phyloP scores from a whole-genome alignment of 2,329 filamentous ascomycete species.

The Grosmannia serpens region DNA sequence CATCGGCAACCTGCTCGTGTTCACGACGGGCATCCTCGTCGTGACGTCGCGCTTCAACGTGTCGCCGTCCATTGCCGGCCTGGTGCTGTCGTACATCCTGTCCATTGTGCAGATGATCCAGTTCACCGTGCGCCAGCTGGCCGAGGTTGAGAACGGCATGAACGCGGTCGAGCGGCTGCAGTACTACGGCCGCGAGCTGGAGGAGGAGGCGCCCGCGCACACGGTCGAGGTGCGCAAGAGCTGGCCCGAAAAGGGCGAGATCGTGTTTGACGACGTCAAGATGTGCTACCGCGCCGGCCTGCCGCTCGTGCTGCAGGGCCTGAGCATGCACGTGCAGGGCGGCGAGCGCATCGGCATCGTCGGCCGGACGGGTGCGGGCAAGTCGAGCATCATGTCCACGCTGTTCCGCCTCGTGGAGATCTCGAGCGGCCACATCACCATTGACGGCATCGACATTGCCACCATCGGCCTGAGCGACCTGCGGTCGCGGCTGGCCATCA shows the following conservation, averaged over 20 bases:
- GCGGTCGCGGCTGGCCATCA: constrained; percentile 66
- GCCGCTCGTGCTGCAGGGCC: constrained; percentile 59
- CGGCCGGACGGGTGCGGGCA: constrained; percentile 71
- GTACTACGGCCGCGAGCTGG: constrained; percentile 78
- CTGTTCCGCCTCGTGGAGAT: constrained; percentile 67
- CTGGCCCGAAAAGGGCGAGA: constrained; percentile 84
- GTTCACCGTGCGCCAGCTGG: constrained; percentile 85
- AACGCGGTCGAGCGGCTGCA: constrained; percentile 87
- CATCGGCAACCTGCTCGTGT: constrained; percentile 75
- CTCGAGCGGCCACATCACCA: constrained; percentile 48
- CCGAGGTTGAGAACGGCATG: constrained; percentile 97
- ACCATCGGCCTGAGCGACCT: constrained; percentile 65
- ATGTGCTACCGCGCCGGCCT: constrained; percentile 68
- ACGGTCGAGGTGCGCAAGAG: constrained; percentile 57
- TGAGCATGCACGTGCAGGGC: constrained; percentile 60
- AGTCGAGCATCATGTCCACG: constrained; percentile 73
- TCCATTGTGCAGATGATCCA: constrained; percentile 92
- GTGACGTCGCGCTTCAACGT: constrained; percentile 84
- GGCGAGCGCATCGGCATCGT: constrained; percentile 76
- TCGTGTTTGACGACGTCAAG: constrained; percentile 60
- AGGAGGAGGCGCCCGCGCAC: constrained; percentile 79
- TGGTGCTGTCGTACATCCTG: constrained; percentile 88
- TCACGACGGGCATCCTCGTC: constrained; percentile 79
- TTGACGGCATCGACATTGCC: constrained; percentile 58
- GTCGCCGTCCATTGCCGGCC: constrained; percentile 69